phyloP scores from a whole-genome alignment of 257 asterid genomes.

The Solanum megistacrolobum region DNA sequence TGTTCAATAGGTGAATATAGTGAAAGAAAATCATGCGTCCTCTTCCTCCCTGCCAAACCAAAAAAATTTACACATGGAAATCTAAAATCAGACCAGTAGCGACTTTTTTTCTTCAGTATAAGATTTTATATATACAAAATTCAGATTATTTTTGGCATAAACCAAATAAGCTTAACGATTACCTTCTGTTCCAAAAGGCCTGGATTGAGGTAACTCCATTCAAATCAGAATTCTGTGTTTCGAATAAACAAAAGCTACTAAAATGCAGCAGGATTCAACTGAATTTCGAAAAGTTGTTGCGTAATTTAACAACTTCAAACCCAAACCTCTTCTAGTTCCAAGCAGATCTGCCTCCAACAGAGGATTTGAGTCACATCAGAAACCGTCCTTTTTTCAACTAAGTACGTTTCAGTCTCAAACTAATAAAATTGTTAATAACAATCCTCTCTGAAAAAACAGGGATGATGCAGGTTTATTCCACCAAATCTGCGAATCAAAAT shows the following conservation, averaged over 20 bases:
- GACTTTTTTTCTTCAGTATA: background rate
- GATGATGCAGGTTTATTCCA: background rate
- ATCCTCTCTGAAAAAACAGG: background rate
- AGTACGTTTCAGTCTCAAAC: background rate
- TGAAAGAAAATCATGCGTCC: slow-evolving; percentile 92
- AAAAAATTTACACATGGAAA: background rate
- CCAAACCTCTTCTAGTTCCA: background rate
- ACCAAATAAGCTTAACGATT: background rate
- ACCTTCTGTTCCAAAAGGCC: slow-evolving; percentile 57
- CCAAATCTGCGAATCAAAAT: slow-evolving; percentile 21
- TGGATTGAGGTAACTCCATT: slow-evolving; percentile 81
- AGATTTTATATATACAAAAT: background rate
- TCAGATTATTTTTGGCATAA: background rate
- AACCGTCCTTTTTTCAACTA: background rate
- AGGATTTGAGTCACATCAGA: background rate
- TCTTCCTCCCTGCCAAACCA: slow-evolving; percentile 20
- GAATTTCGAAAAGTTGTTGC: background rate
- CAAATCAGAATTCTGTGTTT: background rate
- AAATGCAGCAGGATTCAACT: slow-evolving; percentile 7
- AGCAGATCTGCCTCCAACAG: slow-evolving; percentile 21
- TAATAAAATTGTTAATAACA: background rate
- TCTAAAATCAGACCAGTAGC: background rate
- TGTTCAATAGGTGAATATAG: slow-evolving; percentile 67
- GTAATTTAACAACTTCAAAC: background rate
- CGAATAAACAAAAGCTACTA: background rate